phyloP scores from a whole-genome alignment of 208 protist genomes.

The Leishmania guyanensis region DNA sequence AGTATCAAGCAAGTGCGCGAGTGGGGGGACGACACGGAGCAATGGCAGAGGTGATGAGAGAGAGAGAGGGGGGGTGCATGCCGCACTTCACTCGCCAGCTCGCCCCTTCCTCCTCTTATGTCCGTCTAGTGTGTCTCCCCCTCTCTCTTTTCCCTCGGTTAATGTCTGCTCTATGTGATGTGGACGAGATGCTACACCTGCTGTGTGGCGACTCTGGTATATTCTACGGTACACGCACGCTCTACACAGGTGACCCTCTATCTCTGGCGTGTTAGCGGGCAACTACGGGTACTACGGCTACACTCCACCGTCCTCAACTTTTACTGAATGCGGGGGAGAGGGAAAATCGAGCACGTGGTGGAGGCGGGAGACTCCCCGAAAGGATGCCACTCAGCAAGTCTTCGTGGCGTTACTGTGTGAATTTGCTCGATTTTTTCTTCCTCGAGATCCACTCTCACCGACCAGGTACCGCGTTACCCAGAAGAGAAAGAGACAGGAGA shows the following conservation, averaged over 20 bases:
- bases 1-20: not conserved
- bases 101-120: not conserved
- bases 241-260: not conserved
- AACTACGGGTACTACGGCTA: not conserved
- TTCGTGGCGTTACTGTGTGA: not conserved
- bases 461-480: not conserved
- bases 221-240: not conserved
- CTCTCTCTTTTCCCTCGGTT: not conserved
- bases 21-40: not conserved
- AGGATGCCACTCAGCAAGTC: not conserved
- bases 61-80: not conserved
- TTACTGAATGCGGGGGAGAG: not conserved
- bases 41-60: not conserved
- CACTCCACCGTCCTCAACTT: not conserved
- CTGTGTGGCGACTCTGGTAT: not conserved
- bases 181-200: not conserved
- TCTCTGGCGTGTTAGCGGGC: not conserved
- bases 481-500: not conserved
- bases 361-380: not conserved
- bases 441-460: not conserved
- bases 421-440: not conserved
- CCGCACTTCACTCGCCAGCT: not conserved
- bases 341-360: not conserved
- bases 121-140: not conserved
- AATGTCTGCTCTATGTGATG: not conserved